These are phyloP conservation scores for Aplosporella prunicola DNA, from an alignment of 2,329 filamentous ascomycete species.

Conservation along the genomic window DNA sequence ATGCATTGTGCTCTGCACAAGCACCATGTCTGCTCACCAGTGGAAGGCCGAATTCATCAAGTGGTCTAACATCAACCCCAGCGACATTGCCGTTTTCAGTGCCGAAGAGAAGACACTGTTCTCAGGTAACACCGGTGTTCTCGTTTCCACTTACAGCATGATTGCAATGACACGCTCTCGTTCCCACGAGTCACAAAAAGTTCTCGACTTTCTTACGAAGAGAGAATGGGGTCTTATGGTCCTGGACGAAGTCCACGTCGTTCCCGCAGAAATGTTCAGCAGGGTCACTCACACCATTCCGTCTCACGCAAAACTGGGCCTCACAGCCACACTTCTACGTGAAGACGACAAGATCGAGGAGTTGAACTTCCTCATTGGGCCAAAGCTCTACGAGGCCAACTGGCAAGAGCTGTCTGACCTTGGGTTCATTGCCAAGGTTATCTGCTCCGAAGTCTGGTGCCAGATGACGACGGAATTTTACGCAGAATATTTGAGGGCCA, in stretches of 20 bases:
- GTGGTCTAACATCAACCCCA: constrained; percentile 96
- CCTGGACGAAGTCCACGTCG: constrained; percentile 94
- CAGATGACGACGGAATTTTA: constrained; percentile 99
- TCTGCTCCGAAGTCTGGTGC: constrained; percentile 98
- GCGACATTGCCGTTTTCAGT: constrained; percentile 91
- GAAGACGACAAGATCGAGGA: constrained; percentile 98
- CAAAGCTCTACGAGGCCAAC: constrained; percentile 95
- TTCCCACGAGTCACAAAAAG: constrained; percentile 88
- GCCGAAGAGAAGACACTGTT: constrained; percentile 85
- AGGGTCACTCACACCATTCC: constrained; percentile 90
- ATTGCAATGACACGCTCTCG: constrained; percentile 83
- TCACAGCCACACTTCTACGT: constrained; percentile 86
- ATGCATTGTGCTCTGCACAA: constrained; percentile 88
- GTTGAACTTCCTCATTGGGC: constrained; percentile 93
- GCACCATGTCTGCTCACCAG: constrained; percentile 94
- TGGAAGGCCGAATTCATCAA: constrained; percentile 96
- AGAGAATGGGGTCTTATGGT: constrained; percentile 98
- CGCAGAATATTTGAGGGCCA: constrained; percentile 70
- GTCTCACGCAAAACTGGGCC: constrained; percentile 85
- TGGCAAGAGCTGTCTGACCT: constrained; percentile 98
- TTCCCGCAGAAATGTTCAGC: constrained; percentile 91
- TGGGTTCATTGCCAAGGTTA: constrained; percentile 91
- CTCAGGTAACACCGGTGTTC: constrained; percentile 82
- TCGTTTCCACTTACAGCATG: constrained; percentile 98
- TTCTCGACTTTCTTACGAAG: constrained; percentile 86